Evolutionary conservation across 2,329 filamentous ascomycete species (phyloP).

Genomic region (Alternaria hordeiaustralica): DNA sequence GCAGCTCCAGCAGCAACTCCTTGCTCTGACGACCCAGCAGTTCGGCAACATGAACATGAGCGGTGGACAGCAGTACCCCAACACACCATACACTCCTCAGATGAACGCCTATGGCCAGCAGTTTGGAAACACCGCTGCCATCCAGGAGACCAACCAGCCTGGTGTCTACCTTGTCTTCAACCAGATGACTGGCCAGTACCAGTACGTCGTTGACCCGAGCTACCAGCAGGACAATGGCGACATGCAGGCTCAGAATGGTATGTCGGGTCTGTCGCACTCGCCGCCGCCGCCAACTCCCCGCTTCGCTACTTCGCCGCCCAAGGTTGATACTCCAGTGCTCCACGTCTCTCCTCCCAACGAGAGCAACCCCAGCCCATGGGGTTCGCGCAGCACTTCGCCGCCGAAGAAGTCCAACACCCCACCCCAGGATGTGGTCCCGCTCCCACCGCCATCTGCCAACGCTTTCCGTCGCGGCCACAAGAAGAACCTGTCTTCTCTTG

Average conservation of each 20-base stretch:
- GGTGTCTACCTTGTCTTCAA: constrained; percentile 86
- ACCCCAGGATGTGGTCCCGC: constrained; percentile 71
- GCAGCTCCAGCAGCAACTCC: constrained; percentile 89
- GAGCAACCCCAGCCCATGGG: constrained; percentile 58
- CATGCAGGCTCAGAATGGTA: constrained; percentile 20
- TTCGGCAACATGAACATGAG: constrained; percentile 69
- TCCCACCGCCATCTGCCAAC: constrained; percentile 87
- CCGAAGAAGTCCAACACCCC: constrained; percentile 71
- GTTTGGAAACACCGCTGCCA: constrained; percentile 70
- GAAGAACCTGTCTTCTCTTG: constrained; percentile 77
- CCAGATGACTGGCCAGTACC: constrained; percentile 82
- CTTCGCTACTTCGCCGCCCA: constrained; percentile 47
- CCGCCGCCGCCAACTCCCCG: constrained; percentile 56
- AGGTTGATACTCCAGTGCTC: constrained; percentile 62
- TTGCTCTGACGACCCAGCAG: constrained; percentile 70
- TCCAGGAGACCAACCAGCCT: constrained; percentile 71
- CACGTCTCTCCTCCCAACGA: constrained; percentile 81
- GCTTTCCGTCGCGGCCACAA: constrained; percentile 94
- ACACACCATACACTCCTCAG: constrained; percentile 61
- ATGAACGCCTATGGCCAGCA: constrained; percentile 70
- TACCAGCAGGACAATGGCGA: constrained; percentile 53
- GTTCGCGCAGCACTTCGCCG: constrained; percentile 68
- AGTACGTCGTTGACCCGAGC: constrained; percentile 76
- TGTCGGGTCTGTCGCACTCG: constrained; percentile 52
- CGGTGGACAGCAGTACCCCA: constrained; percentile 56